Evolutionary conservation across 2,329 filamentous ascomycete species (phyloP), one percentile per base, ranked within the genome.

Genomic region (Ceratocystis lukuohia): DNA sequence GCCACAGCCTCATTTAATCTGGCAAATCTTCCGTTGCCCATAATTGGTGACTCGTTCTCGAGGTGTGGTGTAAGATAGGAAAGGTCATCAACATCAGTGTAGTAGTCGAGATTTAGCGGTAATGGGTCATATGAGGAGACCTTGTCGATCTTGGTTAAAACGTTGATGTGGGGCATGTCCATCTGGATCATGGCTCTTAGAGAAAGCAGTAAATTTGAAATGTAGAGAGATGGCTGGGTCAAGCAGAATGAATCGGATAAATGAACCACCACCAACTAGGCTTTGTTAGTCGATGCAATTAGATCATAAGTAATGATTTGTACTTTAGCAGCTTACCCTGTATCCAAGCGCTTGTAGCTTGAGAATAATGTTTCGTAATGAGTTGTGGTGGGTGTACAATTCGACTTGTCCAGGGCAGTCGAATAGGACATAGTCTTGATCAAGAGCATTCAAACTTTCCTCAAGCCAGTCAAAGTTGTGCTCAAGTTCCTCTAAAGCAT

Each of bases 361-460:
- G 73, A 91, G 88, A 76, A 99, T 92, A 69, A 99, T 92, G 72
- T 95, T 95, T 67, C 94, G 85, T 70, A 99, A 78, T 15, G 91
- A 95, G 66, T 87, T 86, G 77, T 99, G 94, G 74, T 97, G 94
- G 59, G 93, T 97, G 73, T 96, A 97, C 5, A 99, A 82, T 77
- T 99, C 94, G 62, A 97, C 93, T 75, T 99, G 94, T 0, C 94
- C 94, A 0, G 94, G 94, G 70, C 94, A 97, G 77, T 99, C 94
- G 70, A 99, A 96, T 10, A 99, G 77, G 66, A 99, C 78, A 73
- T 97, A 99, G 71, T 97, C 92, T 70, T 96, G 90, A 77, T 83
- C 88, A 50, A 96, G 80, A 72, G 87, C 83, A 71, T 88, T 88
- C 70, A 99, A 75, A 1, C 89, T 88, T 64, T 89, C 82, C 72